Base-by-base conservation (phyloP, 805 yeast genomes). In the Candida glaebosa region DNA sequence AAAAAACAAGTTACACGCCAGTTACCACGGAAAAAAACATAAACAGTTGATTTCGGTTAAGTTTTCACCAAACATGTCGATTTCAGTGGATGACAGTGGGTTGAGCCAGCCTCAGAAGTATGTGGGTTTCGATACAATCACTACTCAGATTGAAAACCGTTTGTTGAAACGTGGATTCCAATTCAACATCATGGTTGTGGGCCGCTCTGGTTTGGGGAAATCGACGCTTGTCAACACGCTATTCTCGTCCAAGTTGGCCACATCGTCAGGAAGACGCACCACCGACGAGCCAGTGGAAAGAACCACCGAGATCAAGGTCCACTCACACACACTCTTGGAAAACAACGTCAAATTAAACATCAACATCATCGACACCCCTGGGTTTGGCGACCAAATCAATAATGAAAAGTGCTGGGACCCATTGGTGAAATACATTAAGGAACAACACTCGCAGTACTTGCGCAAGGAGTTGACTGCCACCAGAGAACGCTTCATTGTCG, bases 341-440 rank as follows among this genome's bases (percentile, higher is more conserved):
- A 89, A 88, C 61, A 86, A 85, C 50, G 98, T 93, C 43, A 81
- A 82, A 47, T 78, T 93, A 60, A 84, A 84, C 55, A 70, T 93
- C 49, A 90, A 88, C 54, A 81, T 93, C 42, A 87, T 93, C 58
- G 99, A 93, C 61, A 93, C 99, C 3, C 98, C 98, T 16, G 98
- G 98, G 12, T 93, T 88, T 71, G 98, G 96, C 31, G 99, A 93
- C 72, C 96, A 87, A 67, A 85, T 93, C 51, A 87, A 89, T 69
- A 90, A 90, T 65, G 95, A 87, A 56, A 86, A 84, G 65, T 89
- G 95, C 66, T 91, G 97, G 96, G 98, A 90, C 54, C 96, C 96
- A 40, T 82, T 90, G 48, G 83, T 90, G 50, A 88, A 87, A 66
- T 90, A 89, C 67, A 87, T 90, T 61, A 90, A 90, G 68, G 97